Percentiles rank a stretch among this genome's conserved stretches.
Evolutionary conservation across 78 protist genomes (phyloP).

Genomic region (Blattamonas nauphoetae): DNA sequence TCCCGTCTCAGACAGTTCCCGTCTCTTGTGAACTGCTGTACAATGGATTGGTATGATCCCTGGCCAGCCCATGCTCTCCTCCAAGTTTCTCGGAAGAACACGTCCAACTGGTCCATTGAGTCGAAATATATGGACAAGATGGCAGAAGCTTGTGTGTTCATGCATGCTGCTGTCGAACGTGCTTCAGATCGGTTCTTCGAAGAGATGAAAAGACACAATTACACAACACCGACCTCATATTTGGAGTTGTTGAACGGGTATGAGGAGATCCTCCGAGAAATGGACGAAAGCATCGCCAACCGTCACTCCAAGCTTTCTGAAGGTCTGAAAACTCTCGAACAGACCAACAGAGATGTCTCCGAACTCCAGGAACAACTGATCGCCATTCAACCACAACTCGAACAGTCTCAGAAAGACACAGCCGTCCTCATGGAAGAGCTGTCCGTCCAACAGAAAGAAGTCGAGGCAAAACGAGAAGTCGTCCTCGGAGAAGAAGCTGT

Average conservation of each 20-base stretch:
- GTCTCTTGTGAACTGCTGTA: constrained; percentile 48
- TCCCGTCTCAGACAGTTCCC: constrained; percentile 48
- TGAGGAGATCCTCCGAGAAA: neutral
- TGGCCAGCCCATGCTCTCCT: constrained; percentile 31
- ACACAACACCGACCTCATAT: constrained; percentile 65
- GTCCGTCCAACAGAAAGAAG: constrained; percentile 4
- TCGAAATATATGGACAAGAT: neutral
- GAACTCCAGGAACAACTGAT: constrained; percentile 16
- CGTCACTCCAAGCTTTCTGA: neutral
- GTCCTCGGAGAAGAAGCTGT: constrained; percentile 10
- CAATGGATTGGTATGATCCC: constrained; percentile 50
- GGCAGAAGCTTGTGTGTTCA: constrained; percentile 1
- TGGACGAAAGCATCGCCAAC: neutral
- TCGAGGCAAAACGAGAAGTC: neutral
- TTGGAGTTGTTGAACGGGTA: constrained; percentile 46
- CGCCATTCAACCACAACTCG: constrained; percentile 2
- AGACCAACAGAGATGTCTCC: constrained; percentile 10
- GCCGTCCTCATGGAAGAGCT: constrained; percentile 10
- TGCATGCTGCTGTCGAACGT: constrained; percentile 9
- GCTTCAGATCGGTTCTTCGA: neutral
- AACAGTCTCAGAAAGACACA: neutral
- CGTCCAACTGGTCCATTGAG: neutral
- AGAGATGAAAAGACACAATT: constrained; percentile 28
- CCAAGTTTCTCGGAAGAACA: neutral
- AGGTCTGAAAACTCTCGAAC: constrained; percentile 11